Evolutionary conservation across 345 rosid genomes (phyloP).

Genomic region (Salix koriyanagi): DNA sequence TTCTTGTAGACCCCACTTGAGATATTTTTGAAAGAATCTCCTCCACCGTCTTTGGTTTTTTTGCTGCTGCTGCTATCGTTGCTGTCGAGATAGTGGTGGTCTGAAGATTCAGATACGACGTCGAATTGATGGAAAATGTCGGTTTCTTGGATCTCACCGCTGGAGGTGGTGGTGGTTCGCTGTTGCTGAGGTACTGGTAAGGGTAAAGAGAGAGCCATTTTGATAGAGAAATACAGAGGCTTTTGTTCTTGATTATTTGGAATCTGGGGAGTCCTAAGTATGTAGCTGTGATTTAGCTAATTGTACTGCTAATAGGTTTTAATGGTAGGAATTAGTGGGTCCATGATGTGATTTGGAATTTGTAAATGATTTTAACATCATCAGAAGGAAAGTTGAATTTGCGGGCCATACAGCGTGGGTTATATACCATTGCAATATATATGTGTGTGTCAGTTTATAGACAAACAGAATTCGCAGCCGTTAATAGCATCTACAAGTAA

Average conservation of each 20-base stretch:
- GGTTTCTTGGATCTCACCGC: conserved; percentile 17
- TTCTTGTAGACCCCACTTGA: conserved; percentile 27
- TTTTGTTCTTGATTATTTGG: not conserved
- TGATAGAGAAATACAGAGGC: not conserved
- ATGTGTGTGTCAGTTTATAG: too few species aligned
- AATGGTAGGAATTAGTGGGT: not conserved
- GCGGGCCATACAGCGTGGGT: not conserved
- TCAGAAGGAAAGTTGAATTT: not conserved
- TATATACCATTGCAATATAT: too few species aligned
- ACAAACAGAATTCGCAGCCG: too few species aligned
- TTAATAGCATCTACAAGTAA: too few species aligned
- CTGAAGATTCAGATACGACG: conserved; percentile 35
- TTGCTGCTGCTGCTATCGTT: not conserved
- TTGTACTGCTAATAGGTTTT: too few species aligned
- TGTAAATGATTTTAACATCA: not conserved
- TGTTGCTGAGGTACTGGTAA: not conserved
- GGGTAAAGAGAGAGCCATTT: conserved; percentile 21
- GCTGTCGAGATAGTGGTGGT: conserved; percentile 23
- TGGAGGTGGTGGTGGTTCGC: not conserved
- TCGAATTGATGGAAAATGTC: conserved; percentile 35
- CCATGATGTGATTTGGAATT: not conserved
- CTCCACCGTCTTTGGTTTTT: not conserved
- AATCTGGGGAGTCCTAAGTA: not conserved
- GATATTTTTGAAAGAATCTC: conserved; percentile 13
- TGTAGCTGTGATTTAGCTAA: too few species aligned